Conservation (phyloP, 345 rosid genomes). For the Brassica napus region DNA sequence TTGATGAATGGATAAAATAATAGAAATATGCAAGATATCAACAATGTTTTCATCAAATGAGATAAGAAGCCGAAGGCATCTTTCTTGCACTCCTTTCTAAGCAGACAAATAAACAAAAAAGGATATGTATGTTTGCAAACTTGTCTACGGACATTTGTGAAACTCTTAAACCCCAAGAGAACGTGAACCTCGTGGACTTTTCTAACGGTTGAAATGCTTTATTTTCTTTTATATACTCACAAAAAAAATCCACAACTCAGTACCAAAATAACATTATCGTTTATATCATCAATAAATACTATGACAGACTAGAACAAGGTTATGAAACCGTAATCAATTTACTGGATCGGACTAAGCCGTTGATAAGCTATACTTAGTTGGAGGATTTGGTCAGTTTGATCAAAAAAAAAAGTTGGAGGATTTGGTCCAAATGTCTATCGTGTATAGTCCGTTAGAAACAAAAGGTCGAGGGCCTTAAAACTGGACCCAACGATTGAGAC, state of each 20-base stretch:
- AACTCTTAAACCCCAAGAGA: slow-evolving; percentile 9
- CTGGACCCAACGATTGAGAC: background rate
- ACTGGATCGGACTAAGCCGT: background rate
- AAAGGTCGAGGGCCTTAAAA: background rate
- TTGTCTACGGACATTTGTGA: background rate
- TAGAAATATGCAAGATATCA: no score
- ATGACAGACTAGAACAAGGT: background rate
- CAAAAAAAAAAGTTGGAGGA: background rate
- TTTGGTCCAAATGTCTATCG: slow-evolving; percentile 7
- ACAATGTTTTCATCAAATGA: slow-evolving; percentile 21
- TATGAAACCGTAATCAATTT: background rate
- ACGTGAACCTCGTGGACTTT: background rate
- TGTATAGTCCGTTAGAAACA: background rate
- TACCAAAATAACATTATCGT: background rate
- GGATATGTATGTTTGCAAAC: background rate
- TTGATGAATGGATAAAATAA: no score
- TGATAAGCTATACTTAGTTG: background rate
- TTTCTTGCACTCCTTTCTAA: slow-evolving; percentile 7
- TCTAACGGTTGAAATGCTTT: background rate
- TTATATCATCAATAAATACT: background rate
- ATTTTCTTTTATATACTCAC: background rate
- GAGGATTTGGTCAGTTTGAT: slow-evolving; percentile 11
- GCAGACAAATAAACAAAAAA: background rate
- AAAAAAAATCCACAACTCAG: background rate
- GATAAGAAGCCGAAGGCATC: slow-evolving; percentile 40